Conservation (phyloP, 345 rosid genomes). For the Lumnitzera racemosa region DNA sequence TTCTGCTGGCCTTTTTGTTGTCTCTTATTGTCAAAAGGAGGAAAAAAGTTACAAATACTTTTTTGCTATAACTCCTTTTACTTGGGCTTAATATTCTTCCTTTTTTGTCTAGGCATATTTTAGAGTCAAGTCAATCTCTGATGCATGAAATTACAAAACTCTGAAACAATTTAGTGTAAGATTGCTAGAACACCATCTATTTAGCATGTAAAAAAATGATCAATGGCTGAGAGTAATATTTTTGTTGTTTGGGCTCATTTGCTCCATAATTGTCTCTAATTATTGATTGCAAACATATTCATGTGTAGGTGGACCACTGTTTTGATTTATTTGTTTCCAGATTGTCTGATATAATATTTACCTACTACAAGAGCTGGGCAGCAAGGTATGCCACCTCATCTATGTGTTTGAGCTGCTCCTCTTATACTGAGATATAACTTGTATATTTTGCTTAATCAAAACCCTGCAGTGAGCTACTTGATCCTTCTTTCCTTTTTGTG, state of each 20-base stretch:
- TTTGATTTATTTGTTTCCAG: constrained; percentile 89
- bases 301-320: constrained; percentile 84
- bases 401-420: constrained; percentile 3
- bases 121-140: too few species aligned
- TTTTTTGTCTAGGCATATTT: too few species aligned
- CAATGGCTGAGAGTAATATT: not conserved
- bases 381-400: constrained; percentile 53
- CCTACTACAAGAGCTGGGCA: constrained; percentile 97
- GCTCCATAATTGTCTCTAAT: not conserved
- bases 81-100: too few species aligned
- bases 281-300: constrained; percentile 1
- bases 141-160: too few species aligned
- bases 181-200: too few species aligned
- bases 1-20: too few species aligned
- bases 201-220: not conserved
- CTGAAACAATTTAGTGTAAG: too few species aligned
- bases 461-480: constrained; percentile 76
- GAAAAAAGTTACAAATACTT: too few species aligned
- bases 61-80: too few species aligned
- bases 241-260: too few species aligned
- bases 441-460: constrained; percentile 12
- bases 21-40: too few species aligned
- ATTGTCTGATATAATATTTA: constrained; percentile 76
- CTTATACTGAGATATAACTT: constrained; percentile 8
- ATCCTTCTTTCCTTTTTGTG: constrained; percentile 94